phyloP scores from a whole-genome alignment of 164 flowering plant species.

The Tetracentron sinense region DNA sequence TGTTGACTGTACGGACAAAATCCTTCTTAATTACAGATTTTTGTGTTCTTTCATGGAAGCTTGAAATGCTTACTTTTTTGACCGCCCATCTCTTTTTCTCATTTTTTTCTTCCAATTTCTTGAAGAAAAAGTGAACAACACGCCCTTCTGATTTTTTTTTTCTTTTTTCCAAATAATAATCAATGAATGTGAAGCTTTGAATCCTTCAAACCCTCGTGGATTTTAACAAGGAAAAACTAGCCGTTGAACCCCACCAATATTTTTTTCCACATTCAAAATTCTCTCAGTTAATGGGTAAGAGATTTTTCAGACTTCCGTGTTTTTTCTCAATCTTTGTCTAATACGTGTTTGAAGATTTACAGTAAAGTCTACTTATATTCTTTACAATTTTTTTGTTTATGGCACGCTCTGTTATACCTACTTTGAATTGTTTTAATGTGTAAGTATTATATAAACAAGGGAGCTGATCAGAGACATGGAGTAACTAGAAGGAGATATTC shows the following conservation, averaged over 20 bases:
- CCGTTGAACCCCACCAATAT: neutral
- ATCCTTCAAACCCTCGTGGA: neutral
- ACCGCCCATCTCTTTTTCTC: too few species aligned
- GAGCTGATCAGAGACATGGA: too few species aligned
- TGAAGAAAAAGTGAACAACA: too few species aligned
- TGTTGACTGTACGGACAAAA: too few species aligned
- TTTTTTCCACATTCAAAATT: neutral
- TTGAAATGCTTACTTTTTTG: too few species aligned
- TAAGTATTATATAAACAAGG: neutral
- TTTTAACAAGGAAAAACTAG: neutral
- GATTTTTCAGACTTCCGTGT: neutral
- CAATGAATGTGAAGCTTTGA: too few species aligned
- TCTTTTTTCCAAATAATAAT: too few species aligned
- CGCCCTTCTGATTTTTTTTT: too few species aligned
- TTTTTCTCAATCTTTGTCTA: neutral
- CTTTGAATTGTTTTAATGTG: neutral
- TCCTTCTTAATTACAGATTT: too few species aligned
- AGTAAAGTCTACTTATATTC: neutral
- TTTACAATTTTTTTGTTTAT: neutral
- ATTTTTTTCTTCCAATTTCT: too few species aligned
- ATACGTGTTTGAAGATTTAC: neutral
- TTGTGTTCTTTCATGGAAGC: too few species aligned
- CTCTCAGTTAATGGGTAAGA: neutral
- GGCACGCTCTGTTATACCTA: neutral
- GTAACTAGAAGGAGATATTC: neutral